Conservation (phyloP, 768 basidiomycete genomes). For the Clathrus columnatus region DNA sequence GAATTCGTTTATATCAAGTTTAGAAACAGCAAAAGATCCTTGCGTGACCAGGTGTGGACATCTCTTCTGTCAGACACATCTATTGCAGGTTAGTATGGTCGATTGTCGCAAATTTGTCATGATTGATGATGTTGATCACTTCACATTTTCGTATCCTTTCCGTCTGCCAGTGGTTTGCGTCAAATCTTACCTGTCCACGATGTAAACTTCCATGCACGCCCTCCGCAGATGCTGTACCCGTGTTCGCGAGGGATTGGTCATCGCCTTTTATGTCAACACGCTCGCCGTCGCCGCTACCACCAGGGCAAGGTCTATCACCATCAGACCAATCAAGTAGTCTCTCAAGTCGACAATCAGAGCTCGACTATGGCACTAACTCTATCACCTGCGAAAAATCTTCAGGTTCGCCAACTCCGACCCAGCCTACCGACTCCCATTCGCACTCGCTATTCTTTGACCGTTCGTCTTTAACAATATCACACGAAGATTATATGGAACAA, state of each 20-base stretch:
- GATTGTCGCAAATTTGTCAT: background rate
- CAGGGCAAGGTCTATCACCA: background rate
- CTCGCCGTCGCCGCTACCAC: background rate
- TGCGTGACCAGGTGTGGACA: slow-evolving; percentile 9
- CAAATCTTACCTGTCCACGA: background rate
- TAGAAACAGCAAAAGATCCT: slow-evolving; percentile 6
- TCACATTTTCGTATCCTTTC: background rate
- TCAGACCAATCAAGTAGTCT: background rate
- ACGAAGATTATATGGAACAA: no score
- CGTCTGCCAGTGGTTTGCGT: slow-evolving; percentile 1
- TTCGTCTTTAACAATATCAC: background rate
- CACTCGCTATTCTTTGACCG: background rate
- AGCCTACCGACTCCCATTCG: background rate
- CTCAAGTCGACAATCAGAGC: background rate
- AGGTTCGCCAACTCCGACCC: background rate
- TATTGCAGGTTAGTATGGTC: background rate
- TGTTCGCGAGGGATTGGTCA: background rate
- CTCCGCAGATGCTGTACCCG: background rate
- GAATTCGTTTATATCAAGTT: background rate
- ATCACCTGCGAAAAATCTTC: background rate
- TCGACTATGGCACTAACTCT: background rate
- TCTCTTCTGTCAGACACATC: slow-evolving; percentile 3
- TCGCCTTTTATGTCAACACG: background rate
- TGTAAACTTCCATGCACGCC: background rate
- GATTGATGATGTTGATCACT: background rate